Evolutionary conservation across 768 basidiomycete species (phyloP), one percentile per base, ranked within the genome.

Genomic region (Suillus fuscotomentosus): DNA sequence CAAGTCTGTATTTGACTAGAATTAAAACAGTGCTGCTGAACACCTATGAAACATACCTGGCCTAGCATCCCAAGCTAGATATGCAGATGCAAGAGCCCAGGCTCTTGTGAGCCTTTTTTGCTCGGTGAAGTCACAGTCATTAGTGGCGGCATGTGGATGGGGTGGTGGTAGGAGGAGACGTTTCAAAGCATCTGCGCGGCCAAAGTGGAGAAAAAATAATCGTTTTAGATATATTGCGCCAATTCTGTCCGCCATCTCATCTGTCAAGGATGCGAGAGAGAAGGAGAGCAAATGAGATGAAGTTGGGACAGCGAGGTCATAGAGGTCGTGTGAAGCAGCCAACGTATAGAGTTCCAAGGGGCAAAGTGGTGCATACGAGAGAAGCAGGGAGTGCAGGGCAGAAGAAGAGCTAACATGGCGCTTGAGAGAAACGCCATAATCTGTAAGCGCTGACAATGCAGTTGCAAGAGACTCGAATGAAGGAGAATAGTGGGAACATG

Each of bases 191-290:
- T 94, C 93, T 3, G 86, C 81, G 36, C 92, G 88, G 11, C 92
- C 92, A 70, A 92, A 88, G 70, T 94, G 93, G 31, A 94, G 79
- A 73, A 91, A 93, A 75, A 94, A 92, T 36, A 94, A 81, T 39
- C 89, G 86, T 70, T 91, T 92, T 66, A 94, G 78, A 70, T 94
- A 94, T 24, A 86, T 76, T 3, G 92, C 83, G 9, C 92, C 91
- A 60, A 94, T 93, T 50, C 79, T 81, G 55, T 82, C 79, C 5
- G 86, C 89, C 75, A 87, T 82, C 55, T 88, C 87, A 72, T 95
- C 93, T 3, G 88, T 86, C 54, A 95, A 76, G 0, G 83, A 78
- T 5, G 88, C 79, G 5, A 94, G 84, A 5, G 87, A 81, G 71
- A 88, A 89, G 2, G 88, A 87, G 60, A 94, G 83, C 45, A 94